Base-by-base conservation (phyloP, 257 asterid species). In the Knoxia roxburghii region DNA sequence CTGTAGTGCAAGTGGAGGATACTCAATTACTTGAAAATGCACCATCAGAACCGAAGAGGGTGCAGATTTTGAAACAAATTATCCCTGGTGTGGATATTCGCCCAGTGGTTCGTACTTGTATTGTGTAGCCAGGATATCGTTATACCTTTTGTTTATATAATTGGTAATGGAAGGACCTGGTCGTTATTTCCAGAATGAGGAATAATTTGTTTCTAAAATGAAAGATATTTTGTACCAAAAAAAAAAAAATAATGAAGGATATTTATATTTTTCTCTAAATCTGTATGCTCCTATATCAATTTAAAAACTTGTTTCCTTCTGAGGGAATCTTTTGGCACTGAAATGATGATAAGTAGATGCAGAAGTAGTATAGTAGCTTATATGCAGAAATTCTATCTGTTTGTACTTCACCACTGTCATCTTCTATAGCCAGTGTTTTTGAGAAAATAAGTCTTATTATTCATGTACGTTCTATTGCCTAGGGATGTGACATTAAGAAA, bases 1-100 rank as follows among this genome's bases (percentile, higher is more conserved):
- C 95, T 65, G 97, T 90, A 76, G 90, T 93, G 76, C 99, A 90
- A 83, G 92, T 93, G 60, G 99, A 93, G 85, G 96, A 90, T 71
- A 81, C 96, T 68, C 70, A 66, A 45, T 60, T 61, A 70, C 66
- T 82, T 66, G 84, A 80, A 67, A 78, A 65, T 78, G 82, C 69
- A 70, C 41, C 89, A 55, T 49, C 5, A 62, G 82, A 65, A 69
- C 39, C 61, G 29, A 88, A 87, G 84, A 80, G 71, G 69, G 95
- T 93, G 54, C 82, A 74, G 60, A 81, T 93, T 76, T 72, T 86
- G 90, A 87, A 87, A 74, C 87, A 76, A 73, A 80, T 80, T 67
- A 69, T 77, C 21, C 85, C 69, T 61, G 99, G 97, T 69, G 71
- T 77, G 76, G 95, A 93, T 84, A 84, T 93, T 67, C 87, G 97